Conservation (phyloP, 2,329 filamentous ascomycete species). For the Nothophoma quercina region DNA sequence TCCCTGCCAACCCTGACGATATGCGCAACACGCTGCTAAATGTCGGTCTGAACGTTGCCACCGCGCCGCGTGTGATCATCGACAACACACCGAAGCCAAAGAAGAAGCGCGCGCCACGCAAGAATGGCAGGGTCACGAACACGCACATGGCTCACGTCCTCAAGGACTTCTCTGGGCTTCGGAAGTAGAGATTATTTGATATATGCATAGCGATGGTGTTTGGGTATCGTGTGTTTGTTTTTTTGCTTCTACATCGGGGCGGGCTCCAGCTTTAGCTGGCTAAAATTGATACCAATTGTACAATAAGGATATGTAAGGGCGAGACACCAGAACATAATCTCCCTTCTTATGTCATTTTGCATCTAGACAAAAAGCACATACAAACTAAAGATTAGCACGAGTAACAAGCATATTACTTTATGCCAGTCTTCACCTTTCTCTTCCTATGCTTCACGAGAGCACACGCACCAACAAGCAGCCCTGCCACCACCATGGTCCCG, state of each 20-base stretch:
- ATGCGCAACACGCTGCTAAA: constrained; percentile 78
- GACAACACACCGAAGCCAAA: constrained; percentile 69
- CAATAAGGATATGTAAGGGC: no score
- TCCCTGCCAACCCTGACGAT: constrained; percentile 75
- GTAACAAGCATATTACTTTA: no score
- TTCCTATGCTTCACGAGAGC: no score
- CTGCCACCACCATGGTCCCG: constrained; percentile 3
- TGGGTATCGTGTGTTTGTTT: no score
- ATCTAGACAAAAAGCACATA: no score
- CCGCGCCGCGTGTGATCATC: constrained; percentile 72
- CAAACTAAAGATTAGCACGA: no score
- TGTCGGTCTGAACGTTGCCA: constrained; percentile 83
- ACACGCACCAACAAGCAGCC: background rate
- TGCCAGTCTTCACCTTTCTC: no score
- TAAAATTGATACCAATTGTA: constrained; percentile 12
- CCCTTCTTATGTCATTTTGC: no score
- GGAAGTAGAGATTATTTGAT: constrained; percentile 37
- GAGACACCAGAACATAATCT: no score
- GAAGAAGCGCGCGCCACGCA: constrained; percentile 77
- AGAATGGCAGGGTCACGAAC: constrained; percentile 83
- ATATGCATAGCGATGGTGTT: constrained; percentile 47
- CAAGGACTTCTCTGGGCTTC: constrained; percentile 70
- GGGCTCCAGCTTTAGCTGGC: background rate
- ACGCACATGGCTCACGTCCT: constrained; percentile 84
- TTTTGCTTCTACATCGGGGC: no score